Conservation (phyloP, 305 asterid species). For the Rubia tinctorum region DNA sequence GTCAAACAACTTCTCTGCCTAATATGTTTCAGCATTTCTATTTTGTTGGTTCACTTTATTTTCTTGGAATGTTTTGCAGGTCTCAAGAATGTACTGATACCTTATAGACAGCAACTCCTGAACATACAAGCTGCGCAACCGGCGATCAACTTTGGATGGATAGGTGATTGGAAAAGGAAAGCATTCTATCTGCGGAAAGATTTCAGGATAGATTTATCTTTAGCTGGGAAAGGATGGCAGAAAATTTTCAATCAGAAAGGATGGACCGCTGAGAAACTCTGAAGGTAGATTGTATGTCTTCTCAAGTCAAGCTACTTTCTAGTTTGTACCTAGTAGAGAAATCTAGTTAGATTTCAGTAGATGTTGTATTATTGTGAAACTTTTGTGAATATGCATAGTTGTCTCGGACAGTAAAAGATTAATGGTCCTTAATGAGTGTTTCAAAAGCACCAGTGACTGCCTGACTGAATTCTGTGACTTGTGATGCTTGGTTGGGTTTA, state of each 20-base stretch:
- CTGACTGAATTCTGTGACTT: not conserved
- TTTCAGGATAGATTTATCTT: slow-evolving; percentile 7
- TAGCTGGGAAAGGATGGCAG: slow-evolving; percentile 12
- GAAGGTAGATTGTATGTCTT: not conserved
- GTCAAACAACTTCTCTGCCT: not conserved
- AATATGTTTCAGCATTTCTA: not conserved
- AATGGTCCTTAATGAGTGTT: not conserved
- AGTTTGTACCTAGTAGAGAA: not conserved
- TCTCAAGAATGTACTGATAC: slow-evolving; percentile 70
- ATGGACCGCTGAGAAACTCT: slow-evolving; percentile 4
- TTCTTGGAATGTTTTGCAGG: slow-evolving; percentile 42
- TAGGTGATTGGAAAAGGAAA: slow-evolving; percentile 43
- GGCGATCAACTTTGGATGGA: slow-evolving; percentile 44
- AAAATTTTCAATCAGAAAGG: slow-evolving; percentile 14
- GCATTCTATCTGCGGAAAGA: slow-evolving; percentile 34
- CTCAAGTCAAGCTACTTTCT: not conserved
- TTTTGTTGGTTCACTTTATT: not conserved
- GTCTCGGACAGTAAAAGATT: not conserved
- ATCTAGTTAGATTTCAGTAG: not conserved
- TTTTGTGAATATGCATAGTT: not conserved
- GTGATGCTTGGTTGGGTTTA: not conserved
- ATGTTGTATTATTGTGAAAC: not conserved
- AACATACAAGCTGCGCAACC: slow-evolving; percentile 49
- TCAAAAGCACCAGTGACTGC: not conserved
- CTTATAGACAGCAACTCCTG: slow-evolving; percentile 73